Conservation (phyloP, 2,329 filamentous ascomycete species). For the Apiospora arundinis region DNA sequence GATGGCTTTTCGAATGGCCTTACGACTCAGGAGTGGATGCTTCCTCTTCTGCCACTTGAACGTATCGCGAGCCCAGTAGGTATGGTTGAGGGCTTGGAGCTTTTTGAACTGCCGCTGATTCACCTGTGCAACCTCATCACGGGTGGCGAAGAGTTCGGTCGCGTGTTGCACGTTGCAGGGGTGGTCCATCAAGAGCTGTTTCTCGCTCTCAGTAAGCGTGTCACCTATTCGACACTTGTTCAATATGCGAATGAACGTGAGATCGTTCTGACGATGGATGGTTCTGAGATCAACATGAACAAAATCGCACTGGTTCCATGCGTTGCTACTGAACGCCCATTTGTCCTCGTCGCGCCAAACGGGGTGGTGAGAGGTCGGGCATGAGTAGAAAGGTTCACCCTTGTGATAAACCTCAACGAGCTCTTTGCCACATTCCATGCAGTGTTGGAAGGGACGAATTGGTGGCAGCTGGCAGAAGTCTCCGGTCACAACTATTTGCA, state of each 20-base stretch:
- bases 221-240: too few relatives aligned
- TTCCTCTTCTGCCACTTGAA: neutral
- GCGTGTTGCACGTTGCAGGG: too few relatives aligned
- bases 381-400: constrained; percentile 33
- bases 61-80: neutral
- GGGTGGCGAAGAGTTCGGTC: too few relatives aligned
- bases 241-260: too few relatives aligned
- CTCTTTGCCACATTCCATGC: constrained; percentile 41
- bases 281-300: too few relatives aligned
- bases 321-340: too few relatives aligned
- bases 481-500: constrained; percentile 62
- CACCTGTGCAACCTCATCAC: too few relatives aligned
- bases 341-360: too few relatives aligned
- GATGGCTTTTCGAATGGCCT: constrained; percentile 26
- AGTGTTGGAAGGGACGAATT: constrained; percentile 61
- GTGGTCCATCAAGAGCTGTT: too few relatives aligned
- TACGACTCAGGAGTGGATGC: neutral
- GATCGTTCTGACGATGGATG: too few relatives aligned
- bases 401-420: neutral
- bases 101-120: neutral
- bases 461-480: constrained; percentile 68
- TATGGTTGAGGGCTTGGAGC: neutral
- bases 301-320: too few relatives aligned
- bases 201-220: too few relatives aligned
- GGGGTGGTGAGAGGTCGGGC: constrained; percentile 36